Evolutionary conservation across 768 basidiomycete species (phyloP).

Genomic region (Chalciporus sphaerocephalus): DNA sequence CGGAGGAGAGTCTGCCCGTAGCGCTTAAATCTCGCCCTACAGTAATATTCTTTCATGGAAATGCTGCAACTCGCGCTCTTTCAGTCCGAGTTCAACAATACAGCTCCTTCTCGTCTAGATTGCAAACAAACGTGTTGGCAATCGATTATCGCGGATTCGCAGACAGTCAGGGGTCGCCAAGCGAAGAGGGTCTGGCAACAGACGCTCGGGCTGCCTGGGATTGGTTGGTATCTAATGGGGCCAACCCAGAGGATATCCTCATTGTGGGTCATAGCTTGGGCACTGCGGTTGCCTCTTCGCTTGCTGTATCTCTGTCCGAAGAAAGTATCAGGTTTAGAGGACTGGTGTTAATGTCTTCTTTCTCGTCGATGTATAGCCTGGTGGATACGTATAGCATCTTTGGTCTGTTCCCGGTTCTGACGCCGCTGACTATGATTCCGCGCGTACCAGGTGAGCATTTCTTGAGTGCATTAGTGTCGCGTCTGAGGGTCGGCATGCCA

Average conservation of each 20-base stretch:
- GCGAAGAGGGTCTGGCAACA: constrained; percentile 62
- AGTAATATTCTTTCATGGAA: constrained; percentile 91
- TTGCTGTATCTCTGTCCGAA: constrained; percentile 45
- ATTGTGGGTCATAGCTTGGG: constrained; percentile 88
- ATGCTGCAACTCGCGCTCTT: constrained; percentile 75
- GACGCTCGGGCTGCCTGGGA: constrained; percentile 81
- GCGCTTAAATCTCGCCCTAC: constrained; percentile 64
- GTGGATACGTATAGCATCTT: constrained; percentile 66
- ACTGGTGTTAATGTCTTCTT: constrained; percentile 51
- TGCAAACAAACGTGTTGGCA: constrained; percentile 72
- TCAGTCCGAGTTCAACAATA: constrained; percentile 66
- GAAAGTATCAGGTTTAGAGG: constrained; percentile 42
- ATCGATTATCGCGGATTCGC: constrained; percentile 93
- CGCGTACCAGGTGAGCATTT: constrained; percentile 52
- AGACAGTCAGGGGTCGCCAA: constrained; percentile 78
- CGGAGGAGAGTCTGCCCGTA: constrained; percentile 41
- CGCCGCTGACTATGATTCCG: constrained; percentile 65
- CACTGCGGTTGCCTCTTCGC: constrained; percentile 65
- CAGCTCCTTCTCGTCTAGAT: constrained; percentile 56
- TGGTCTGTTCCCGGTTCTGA: constrained; percentile 64
- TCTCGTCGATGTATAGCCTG: constrained; percentile 54
- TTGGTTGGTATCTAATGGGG: constrained; percentile 63
- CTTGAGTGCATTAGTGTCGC: neutral
- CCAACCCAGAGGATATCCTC: constrained; percentile 54
- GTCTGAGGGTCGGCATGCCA: neutral